Base-by-base conservation (phyloP, 2,329 filamentous ascomycete species). In the Fusarium luffae region DNA sequence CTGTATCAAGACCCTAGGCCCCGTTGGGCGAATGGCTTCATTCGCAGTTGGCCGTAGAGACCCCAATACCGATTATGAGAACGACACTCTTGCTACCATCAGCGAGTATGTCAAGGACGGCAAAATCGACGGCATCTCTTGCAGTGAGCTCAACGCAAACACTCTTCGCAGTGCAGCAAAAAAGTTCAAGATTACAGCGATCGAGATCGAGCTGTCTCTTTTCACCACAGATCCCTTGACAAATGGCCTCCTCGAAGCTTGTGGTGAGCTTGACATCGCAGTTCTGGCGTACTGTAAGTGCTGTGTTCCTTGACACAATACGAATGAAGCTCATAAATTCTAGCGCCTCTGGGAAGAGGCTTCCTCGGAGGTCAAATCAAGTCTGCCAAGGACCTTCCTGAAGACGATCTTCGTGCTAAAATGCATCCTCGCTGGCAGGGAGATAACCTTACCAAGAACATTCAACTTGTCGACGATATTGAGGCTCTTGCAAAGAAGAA, bases 211-310 rank as follows among this genome's bases (percentile, higher is more conserved):
- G 73, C 78, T 86, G 34, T 84, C 81, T 23, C 76, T 86, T 37
- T 85, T 79, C 71, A 70, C 76, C 16, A 81, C 79, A 3, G 83
- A 85, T 7, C 76, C 82, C 16, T 75, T 85, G 37, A 74, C 72
- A 30, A 84, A 85, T 66, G 84, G 85, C 2, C 75, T 87, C 12
- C 81, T 83, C 4, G 80, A 79, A 10, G 82, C 85, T 0, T 90
- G 88, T 70, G 83, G 81, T 0, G 85, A 94, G 76, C 79, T 91
- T 40, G 82, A 83, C 47, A 92, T 94, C 62, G 88, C 90, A 0
- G 80, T 93, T 44, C 79, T 93, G 21, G 90, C 90, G 2, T 93
- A 93, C 79, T 90, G 75, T 71, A 56, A 74, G 68, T 64, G 30
- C 19, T 37, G 11, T 4, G n/a, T 6, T 18, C 51, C 46, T 21